Base-by-base conservation (phyloP, 1,139 yeast species). In the Blastobotrys buckinghamii region DNA sequence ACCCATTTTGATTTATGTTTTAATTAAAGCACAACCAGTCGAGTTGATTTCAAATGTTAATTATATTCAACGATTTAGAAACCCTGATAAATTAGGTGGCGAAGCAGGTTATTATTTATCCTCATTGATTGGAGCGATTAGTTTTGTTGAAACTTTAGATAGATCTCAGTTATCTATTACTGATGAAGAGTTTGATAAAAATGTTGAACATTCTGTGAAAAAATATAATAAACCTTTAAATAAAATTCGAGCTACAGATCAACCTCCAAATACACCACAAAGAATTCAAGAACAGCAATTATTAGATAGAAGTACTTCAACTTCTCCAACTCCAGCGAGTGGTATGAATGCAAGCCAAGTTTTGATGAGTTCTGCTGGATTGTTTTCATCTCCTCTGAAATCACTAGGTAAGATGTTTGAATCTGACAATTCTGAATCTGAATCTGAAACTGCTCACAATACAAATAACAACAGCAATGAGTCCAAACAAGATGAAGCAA, bases 91-190 rank as follows among this genome's bases (percentile, higher is more conserved):
- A 74, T 71, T 86, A 39, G 79, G 77, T 53, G 97, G 97, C 2
- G 97, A 90, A 63, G 82, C 92, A 0, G 84, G 92, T 38, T 90
- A 90, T 63, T 90, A 90, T 63, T 71, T 90, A 48, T 84, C 94
- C 35, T 84, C 95, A n/a, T 67, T 87, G 29, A 88, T 86, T 60
- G 94, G 92, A 2, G 96, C 96, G 0, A 76, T 88, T 30, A 76
- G 81, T 49, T 90, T 89, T 62, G 77, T 90, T 24, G 78, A 81
- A 51, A 77, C 79, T 20, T 66, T 90, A 42, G 77, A 74, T 42
- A 67, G 70, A 39, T 75, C 77, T 2, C 78, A 81, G 30, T 69
- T 90, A 45, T 81, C 90, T 0, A 79, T 89, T 2, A 65, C 72
- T 2, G 74, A 76, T 44, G 81, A 79, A 48, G 89, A 83, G 45